Evolutionary conservation across 2,329 filamentous ascomycete genomes (phyloP).

Genomic region (Aspergillus unguis): DNA sequence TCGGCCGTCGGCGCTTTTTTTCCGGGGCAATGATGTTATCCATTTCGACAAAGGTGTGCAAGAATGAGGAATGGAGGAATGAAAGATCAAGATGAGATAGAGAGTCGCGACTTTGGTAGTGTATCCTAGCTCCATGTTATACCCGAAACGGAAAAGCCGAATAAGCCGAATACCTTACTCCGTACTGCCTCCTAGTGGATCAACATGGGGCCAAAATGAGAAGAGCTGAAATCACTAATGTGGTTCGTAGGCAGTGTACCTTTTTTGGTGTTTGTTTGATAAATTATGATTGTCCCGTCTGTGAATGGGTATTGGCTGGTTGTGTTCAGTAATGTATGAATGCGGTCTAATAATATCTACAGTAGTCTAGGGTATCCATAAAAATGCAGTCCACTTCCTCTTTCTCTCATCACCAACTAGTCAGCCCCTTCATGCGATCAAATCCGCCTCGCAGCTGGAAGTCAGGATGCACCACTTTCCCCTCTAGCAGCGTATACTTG

Average conservation of each 20-base stretch:
- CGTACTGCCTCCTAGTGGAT: too few species aligned
- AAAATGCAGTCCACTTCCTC: background rate
- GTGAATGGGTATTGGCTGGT: too few species aligned
- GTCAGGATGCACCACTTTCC: conserved; percentile 84
- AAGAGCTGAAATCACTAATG: too few species aligned
- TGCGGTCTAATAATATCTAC: background rate
- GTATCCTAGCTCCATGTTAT: too few species aligned
- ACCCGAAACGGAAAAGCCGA: too few species aligned
- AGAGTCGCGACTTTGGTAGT: background rate
- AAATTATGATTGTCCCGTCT: background rate
- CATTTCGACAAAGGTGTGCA: background rate
- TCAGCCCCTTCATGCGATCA: conserved; percentile 67
- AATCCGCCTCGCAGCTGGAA: conserved; percentile 81
- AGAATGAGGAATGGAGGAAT: background rate
- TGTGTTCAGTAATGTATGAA: background rate
- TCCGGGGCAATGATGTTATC: background rate
- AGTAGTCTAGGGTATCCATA: background rate
- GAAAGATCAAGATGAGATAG: background rate
- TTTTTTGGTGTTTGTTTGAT: background rate
- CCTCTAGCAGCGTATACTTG: conserved; percentile 77
- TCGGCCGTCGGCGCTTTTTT: background rate
- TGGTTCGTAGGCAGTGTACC: too few species aligned
- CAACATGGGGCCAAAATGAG: too few species aligned
- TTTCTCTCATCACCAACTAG: conserved; percentile 51
- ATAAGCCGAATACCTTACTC: too few species aligned